Evolutionary conservation across 2,329 filamentous ascomycete species (phyloP), one percentile per base, ranked within the genome.

Genomic region (Alternaria viburni): DNA sequence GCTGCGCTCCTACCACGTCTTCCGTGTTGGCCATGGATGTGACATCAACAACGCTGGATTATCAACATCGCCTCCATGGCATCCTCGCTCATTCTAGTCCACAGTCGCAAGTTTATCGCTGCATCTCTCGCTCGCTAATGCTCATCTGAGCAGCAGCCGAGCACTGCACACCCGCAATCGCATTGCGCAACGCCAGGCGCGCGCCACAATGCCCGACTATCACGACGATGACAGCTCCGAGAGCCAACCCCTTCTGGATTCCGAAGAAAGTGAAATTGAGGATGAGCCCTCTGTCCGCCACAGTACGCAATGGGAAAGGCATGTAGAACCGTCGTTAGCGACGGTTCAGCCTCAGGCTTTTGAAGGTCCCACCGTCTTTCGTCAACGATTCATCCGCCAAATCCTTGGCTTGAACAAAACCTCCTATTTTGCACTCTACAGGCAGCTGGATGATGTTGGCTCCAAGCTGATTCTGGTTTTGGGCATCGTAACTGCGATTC

Each of bases 351-450:
- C 74, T 52, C 69, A 74, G 41, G 78, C 73, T 60, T 75, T 75
- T 44, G 62, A 70, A 13, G 71, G 74, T 49, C 65, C 78, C 15
- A 69, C 72, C 44, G 65, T 70, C 15, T 70, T 80, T 49, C 74
- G 75, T 45, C 71, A 74, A 52, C 75, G 71, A 26, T 76, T 79
- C 62, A 70, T 80, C 32, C 74, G 76, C 26, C 79, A 82, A 63
- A 72, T 83, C 4, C 66, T 83, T 28, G 81, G 81, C 12, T 64
- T 81, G 41, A 81, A 84, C 59, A 80, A 80, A 64, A 81, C 80
- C n/a, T 84, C 83, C 9, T 86, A 86, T 67, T 78, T 85, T 57
- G 77, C 81, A 19, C 78, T 86, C 0, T 86, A 83, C 70, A 76
- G 80, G 21, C 79, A 82, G 10, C 69, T 86, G 64, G 79, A 83